A percentile compares a stretch with the other conserved stretches of the same genome.
Evolutionary conservation across 2,329 filamentous ascomycete species (phyloP).

Genomic region (Pseudocercospora fuligena): DNA sequence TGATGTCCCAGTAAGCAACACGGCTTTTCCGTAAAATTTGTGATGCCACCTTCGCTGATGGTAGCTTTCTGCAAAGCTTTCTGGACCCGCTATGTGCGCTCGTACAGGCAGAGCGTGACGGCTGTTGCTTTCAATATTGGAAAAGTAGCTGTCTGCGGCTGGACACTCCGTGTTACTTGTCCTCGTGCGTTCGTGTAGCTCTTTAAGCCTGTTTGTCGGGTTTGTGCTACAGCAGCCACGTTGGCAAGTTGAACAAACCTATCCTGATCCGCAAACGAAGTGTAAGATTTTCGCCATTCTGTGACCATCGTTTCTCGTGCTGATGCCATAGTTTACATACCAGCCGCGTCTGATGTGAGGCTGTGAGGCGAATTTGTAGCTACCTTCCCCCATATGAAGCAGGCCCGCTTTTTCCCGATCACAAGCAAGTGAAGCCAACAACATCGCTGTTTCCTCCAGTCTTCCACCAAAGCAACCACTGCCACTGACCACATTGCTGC

Average conservation of each 20-base stretch:
- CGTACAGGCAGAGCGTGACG: too few relatives aligned
- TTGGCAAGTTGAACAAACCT: not conserved
- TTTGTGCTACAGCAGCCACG: not conserved
- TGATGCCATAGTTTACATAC: not conserved
- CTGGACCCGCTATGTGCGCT: too few relatives aligned
- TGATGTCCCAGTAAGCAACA: conserved; percentile 3
- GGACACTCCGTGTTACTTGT: not conserved
- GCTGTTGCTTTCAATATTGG: not conserved
- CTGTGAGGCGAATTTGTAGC: not conserved
- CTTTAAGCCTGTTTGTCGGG: conserved; percentile 2
- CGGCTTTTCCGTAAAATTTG: not conserved
- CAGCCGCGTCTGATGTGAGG: conserved; percentile 1
- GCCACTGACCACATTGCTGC: not conserved
- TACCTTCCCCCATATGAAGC: not conserved
- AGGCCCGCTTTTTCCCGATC: not conserved
- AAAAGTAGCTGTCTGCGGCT: not conserved
- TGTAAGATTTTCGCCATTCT: not conserved
- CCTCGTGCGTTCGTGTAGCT: conserved; percentile 3
- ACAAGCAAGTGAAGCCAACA: conserved; percentile 9
- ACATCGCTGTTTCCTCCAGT: not conserved
- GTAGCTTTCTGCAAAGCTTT: not conserved
- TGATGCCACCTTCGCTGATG: not conserved
- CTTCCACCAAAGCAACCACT: not conserved
- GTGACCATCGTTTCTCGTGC: not conserved
- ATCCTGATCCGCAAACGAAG: not conserved